phyloP scores from a whole-genome alignment of 495 filamentous ascomycete species.

The Penicillium diatomitis region DNA sequence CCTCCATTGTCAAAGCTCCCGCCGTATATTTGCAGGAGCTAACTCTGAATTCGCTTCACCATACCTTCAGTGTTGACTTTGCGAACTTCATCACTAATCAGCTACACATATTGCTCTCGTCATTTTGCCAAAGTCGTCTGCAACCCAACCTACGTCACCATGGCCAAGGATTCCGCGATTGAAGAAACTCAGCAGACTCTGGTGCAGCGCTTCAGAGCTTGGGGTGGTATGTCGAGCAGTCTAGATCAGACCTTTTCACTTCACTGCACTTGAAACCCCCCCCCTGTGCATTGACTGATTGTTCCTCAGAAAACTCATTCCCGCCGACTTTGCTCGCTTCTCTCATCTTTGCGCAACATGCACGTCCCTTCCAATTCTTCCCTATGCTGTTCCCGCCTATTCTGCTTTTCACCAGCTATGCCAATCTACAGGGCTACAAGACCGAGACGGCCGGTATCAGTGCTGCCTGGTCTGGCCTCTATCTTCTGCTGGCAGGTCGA shows the following conservation, averaged over 20 bases:
- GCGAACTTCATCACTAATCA: too few relatives aligned
- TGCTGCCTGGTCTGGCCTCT: conserved; percentile 80
- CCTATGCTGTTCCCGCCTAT: conserved; percentile 77
- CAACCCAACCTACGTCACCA: conserved; percentile 1
- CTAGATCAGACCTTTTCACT: too few relatives aligned
- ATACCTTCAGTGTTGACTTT: too few relatives aligned
- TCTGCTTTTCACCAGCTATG: conserved; percentile 79
- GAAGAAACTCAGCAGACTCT: conserved; percentile 40
- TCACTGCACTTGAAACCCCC: too few relatives aligned
- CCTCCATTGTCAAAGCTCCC: not conserved
- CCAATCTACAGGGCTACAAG: conserved; percentile 69
- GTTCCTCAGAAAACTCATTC: conserved; percentile 60
- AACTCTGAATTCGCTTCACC: too few relatives aligned
- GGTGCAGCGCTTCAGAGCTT: conserved; percentile 46
- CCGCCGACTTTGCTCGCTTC: conserved; percentile 72
- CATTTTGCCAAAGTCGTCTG: not conserved
- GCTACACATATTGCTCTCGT: too few relatives aligned
- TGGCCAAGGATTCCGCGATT: conserved; percentile 23
- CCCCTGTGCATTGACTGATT: too few relatives aligned
- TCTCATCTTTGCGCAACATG: conserved; percentile 67
- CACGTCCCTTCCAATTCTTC: conserved; percentile 62
- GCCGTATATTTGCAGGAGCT: too few relatives aligned
- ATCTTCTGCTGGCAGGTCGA: conserved; percentile 66
- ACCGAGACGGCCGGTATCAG: conserved; percentile 76
- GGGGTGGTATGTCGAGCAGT: conserved; percentile 56